phyloP scores from a whole-genome alignment of 345 rosid species.

The Eucalyptus curtisii region DNA sequence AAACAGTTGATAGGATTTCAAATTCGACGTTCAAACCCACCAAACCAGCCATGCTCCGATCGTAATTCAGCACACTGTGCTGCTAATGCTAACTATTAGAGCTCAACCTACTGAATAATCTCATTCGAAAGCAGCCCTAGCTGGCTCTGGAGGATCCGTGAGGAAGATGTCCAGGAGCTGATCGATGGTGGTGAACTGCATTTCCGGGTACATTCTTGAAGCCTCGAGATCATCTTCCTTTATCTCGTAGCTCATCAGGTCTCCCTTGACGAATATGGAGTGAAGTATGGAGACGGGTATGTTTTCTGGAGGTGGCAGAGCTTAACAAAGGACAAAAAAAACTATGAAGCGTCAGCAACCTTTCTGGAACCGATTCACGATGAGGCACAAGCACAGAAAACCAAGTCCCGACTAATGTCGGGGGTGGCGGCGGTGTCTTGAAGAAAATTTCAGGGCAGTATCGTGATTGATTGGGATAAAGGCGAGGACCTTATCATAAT shows the following conservation, averaged over 20 bases:
- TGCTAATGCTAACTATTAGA: neutral
- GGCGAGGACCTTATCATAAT: neutral
- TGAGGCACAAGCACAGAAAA: neutral
- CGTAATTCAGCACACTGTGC: neutral
- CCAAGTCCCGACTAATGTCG: neutral
- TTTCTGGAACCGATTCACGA: neutral
- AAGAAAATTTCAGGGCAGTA: neutral
- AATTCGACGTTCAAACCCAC: no score
- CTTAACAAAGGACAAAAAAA: neutral
- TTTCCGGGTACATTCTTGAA: constrained; percentile 14
- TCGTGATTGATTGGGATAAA: neutral
- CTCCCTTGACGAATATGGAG: constrained; percentile 5
- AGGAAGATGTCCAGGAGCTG: constrained; percentile 25
- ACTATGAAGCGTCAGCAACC: neutral
- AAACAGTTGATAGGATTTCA: neutral
- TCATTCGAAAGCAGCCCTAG: neutral
- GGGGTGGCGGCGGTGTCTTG: neutral
- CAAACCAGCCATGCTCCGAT: neutral
- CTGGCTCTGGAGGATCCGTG: constrained; percentile 3
- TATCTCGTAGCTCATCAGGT: neutral
- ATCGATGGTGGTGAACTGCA: neutral
- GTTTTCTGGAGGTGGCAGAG: constrained; percentile 8
- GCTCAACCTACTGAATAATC: neutral
- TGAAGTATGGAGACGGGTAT: constrained; percentile 8
- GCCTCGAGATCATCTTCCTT: constrained; percentile 9